A percentile compares a stretch with the other conserved stretches of the same genome.
These are phyloP conservation scores for Fulvia fulva DNA, from an alignment of 2,329 filamentous ascomycete genomes.

Conservation along the genomic window DNA sequence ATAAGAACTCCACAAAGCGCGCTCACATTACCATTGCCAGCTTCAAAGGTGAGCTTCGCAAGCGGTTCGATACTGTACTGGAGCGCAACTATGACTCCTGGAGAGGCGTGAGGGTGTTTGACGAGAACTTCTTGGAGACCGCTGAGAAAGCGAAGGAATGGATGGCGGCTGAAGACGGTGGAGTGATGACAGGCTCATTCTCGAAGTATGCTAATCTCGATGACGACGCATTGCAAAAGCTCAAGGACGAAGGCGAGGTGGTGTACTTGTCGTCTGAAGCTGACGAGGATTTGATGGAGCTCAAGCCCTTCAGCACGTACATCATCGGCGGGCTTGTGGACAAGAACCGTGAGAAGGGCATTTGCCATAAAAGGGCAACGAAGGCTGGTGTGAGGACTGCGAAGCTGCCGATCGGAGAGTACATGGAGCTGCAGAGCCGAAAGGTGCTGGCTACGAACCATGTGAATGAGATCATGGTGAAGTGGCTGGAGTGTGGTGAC, in stretches of 20 bases:
- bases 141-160: constrained; percentile 61
- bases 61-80: constrained; percentile 75
- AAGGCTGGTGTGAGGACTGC: constrained; percentile 78
- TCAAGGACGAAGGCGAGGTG: constrained; percentile 50
- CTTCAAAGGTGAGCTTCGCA: constrained; percentile 69
- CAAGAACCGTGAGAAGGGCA: constrained; percentile 90
- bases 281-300: constrained; percentile 72
- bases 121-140: constrained; percentile 69
- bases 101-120: constrained; percentile 71
- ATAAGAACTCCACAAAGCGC: constrained; percentile 63
- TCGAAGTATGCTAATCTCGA: constrained; percentile 21
- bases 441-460: constrained; percentile 91
- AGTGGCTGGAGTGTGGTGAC: constrained; percentile 83
- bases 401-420: constrained; percentile 90
- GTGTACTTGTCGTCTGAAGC: constrained; percentile 92
- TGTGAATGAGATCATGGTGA: constrained; percentile 92
- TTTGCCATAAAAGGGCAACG: constrained; percentile 80
- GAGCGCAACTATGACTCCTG: constrained; percentile 69
- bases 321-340: constrained; percentile 93
- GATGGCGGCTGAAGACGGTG: constrained; percentile 56
- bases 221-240: constrained; percentile 15
- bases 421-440: constrained; percentile 83
- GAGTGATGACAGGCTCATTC: constrained; percentile 27
- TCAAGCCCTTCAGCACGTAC: constrained; percentile 86
- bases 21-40: constrained; percentile 73